Evolutionary conservation across 345 rosid genomes (phyloP).

Genomic region (Clarkia xantiana): DNA sequence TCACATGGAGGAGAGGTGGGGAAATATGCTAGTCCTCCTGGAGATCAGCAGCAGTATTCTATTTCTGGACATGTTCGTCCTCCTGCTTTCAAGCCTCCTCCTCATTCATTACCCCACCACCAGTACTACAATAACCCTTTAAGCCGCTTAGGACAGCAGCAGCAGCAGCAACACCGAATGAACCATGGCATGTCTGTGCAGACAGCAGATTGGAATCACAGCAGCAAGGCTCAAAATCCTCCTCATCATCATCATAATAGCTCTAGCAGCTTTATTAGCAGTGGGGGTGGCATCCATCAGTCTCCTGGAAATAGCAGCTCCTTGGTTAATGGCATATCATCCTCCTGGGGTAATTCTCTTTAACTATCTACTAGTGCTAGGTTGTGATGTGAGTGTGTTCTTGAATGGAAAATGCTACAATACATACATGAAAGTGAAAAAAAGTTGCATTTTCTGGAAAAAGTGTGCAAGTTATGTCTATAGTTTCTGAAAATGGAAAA

Average conservation of each 20-base stretch:
- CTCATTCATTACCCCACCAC: slow-evolving; percentile 36
- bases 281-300: slow-evolving; percentile 7
- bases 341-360: slow-evolving; percentile 43
- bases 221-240: slow-evolving; percentile 51
- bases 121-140: slow-evolving; percentile 56
- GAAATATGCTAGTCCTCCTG: slow-evolving; percentile 46
- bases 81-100: slow-evolving; percentile 40
- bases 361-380: no score
- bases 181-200: slow-evolving; percentile 34
- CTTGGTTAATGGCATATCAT: slow-evolving; percentile 40
- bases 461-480: no score
- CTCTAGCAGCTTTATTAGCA: no score
- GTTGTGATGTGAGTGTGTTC: no score
- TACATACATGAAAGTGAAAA: no score
- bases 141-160: slow-evolving; percentile 88
- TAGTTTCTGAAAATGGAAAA: background rate
- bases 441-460: no score
- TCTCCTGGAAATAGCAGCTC: slow-evolving; percentile 73
- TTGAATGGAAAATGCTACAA: no score
- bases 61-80: slow-evolving; percentile 39
- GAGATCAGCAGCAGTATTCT: slow-evolving; percentile 24
- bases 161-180: slow-evolving; percentile 45
- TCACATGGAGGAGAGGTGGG: slow-evolving; percentile 57
- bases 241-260: no score
- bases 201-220: slow-evolving; percentile 30